phyloP scores from a whole-genome alignment of 441 rosid species.

The Sinapis alba region DNA sequence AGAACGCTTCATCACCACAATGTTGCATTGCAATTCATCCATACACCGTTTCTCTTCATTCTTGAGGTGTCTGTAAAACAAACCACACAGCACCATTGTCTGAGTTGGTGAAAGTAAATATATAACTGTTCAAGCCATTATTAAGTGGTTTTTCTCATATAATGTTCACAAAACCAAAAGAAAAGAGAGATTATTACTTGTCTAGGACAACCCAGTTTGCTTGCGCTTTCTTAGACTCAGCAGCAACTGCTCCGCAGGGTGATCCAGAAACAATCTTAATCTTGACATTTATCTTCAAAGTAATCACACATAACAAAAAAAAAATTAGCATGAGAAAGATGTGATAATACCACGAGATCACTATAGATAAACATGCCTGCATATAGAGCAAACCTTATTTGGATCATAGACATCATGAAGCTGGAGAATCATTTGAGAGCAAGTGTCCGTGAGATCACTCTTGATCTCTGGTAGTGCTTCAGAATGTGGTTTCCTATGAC shows the following conservation, averaged over 20 bases:
- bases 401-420: constrained; percentile 96
- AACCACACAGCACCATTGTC: constrained; percentile 9
- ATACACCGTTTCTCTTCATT: constrained; percentile 81
- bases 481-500: constrained; percentile 59
- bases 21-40: constrained; percentile 92
- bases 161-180: constrained; percentile 7
- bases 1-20: constrained; percentile 90
- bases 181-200: constrained; percentile 57
- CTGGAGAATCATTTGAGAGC: constrained; percentile 95
- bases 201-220: constrained; percentile 96
- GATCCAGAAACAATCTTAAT: constrained; percentile 88
- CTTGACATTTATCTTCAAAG: constrained; percentile 79
- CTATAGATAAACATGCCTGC: not conserved
- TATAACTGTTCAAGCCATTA: not conserved
- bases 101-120: not conserved
- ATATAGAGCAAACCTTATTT: constrained; percentile 60
- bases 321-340: constrained; percentile 22
- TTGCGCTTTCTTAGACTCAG: constrained; percentile 78
- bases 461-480: constrained; percentile 71
- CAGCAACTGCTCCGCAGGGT: constrained; percentile 85
- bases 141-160: not conserved
- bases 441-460: constrained; percentile 72
- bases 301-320: constrained; percentile 14
- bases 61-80: constrained; percentile 70
- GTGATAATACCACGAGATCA: not conserved